Base-by-base conservation (phyloP, 2,329 filamentous ascomycete species). In the Herpotrichia juniperi region DNA sequence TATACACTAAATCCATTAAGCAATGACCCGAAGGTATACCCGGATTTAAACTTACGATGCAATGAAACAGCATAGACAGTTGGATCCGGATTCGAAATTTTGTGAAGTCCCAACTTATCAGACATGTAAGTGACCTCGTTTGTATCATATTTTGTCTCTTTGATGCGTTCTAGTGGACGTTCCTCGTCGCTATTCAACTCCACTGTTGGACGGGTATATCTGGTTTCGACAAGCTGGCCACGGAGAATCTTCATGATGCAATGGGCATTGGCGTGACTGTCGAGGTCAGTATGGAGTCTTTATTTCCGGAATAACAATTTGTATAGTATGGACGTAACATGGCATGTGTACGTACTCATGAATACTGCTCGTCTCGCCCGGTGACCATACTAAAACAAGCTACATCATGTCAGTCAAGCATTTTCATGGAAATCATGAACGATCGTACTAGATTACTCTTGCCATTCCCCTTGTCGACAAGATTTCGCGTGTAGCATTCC, bases 101-200 rank as follows among this genome's bases (percentile, higher is more conserved):
- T 86, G 76, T 97, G 93, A 35, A 97, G 80, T 17, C 93, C 93
- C 24, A 96, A 85, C 76, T 91, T 71, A 71, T 96, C 93, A 32
- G 90, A 89, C 87, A 97, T 96, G 74, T 96, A 96, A 8, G 91
- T 88, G 32, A 96, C 91, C 56, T 88, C 79, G 59, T 93, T 88
- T 67, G 87, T 80, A 44, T 79, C 76, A 66, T 91, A 89, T 35
- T 80, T 82, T 32, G 83, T 89, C 66, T 90, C 83, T 39, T 84
- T 87, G 58, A 86, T 87, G 51, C 89, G 74, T 53, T 78, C 69
- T 74, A 89, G 86, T 2, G 87, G 85, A 5, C 78, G 73, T 4
- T 66, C 58, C 49, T 78, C 68, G 30, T 74, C 77, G 43, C 81
- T 77, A 43, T 79, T 74, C 43, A 78, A 68, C 39, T 72, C 71